Base-by-base conservation (phyloP, 176 grass and related monocot genomes). In the Hsuehochloa calcarea region DNA sequence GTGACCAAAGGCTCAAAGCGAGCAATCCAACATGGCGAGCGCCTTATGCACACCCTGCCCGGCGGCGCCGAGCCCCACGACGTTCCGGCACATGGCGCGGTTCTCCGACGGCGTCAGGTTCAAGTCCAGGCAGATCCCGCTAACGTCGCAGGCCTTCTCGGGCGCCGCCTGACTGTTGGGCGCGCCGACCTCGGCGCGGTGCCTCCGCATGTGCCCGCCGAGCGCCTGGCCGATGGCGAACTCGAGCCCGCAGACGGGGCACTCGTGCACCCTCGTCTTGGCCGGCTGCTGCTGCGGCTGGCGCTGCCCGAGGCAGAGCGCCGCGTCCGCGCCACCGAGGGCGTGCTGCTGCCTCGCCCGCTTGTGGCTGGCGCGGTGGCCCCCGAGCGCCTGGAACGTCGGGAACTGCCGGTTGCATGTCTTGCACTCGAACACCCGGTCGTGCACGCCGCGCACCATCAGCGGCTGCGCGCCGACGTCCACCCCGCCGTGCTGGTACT, bases 351-450 rank as follows among this genome's bases (percentile, higher is more conserved):
- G 78, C 65, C 75, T 85, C 0, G 90, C 73, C 11, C 85, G 88
- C 78, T 92, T 99, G 90, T 96, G 93, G 88, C 96, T 99, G 34
- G 93, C 89, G 8, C 91, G 91, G 91, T 99, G 96, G 0, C 96
- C 96, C 0, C 96, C 96, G 4, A 99, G 91, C 17, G 96, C 96
- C 87, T 99, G 96, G 86, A 98, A 98, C 55, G 96, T 94, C 3
- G 89, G 79, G 85, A 98, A 98, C 86, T 81, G 77, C 2, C 93
- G 89, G 83, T 50, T 90, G 81, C 96, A 95, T 13, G 96, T 98
- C 85, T 95, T 98, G 93, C 96, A 98, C 93, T 95, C 90, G 80
- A 96, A 98, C 44, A 89, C 88, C 76, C 91, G 90, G 40, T 22
- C 86, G 12, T 29, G 47, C 52, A 20, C 27, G 77, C 68, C 67